These are phyloP conservation scores for Paraurostyla sp. DNA, from an alignment of 73 alveolate species.

Conservation along the genomic window DNA sequence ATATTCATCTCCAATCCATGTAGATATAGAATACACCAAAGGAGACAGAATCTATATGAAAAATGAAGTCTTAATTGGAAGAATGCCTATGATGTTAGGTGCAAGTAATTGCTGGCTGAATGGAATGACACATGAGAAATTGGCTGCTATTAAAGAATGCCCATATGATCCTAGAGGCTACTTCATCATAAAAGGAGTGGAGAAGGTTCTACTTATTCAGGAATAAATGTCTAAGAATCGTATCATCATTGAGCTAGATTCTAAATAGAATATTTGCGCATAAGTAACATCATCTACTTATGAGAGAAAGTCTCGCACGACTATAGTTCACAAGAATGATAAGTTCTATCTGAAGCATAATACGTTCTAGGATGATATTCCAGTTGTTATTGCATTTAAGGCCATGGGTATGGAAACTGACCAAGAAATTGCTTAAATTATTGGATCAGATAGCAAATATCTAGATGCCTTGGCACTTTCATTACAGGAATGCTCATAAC, in stretches of 20 bases:
- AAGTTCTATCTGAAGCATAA: slow-evolving; percentile 89
- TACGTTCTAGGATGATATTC: slow-evolving; percentile 93
- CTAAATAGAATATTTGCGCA: slow-evolving; percentile 85
- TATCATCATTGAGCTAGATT: slow-evolving; percentile 96
- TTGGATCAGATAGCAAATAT: slow-evolving; percentile 91
- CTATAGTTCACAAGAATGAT: slow-evolving; percentile 84
- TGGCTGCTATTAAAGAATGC: slow-evolving; percentile 91
- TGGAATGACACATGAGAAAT: slow-evolving; percentile 83
- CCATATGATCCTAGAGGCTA: slow-evolving; percentile 99
- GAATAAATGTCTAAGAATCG: slow-evolving; percentile 98
- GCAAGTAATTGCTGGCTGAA: slow-evolving; percentile 88
- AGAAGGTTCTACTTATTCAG: slow-evolving; percentile 94
- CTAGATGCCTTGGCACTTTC: slow-evolving; percentile 87
- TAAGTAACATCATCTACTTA: slow-evolving; percentile 93
- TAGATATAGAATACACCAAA: slow-evolving; percentile 89
- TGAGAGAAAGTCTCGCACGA: slow-evolving; percentile 95
- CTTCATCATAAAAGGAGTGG: slow-evolving; percentile 98
- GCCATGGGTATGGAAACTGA: slow-evolving; percentile 98
- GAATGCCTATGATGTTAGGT: slow-evolving; percentile 98
- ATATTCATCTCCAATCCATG: slow-evolving; percentile 95
- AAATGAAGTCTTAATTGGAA: slow-evolving; percentile 86
- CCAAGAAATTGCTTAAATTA: slow-evolving; percentile 96
- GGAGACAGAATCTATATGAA: slow-evolving; percentile 73
- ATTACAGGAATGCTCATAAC: slow-evolving; percentile 83
- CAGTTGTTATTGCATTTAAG: slow-evolving; percentile 92